These are phyloP conservation scores for Calendula officinalis DNA, from an alignment of 129 eudicot genomes.

Conservation along the genomic window DNA sequence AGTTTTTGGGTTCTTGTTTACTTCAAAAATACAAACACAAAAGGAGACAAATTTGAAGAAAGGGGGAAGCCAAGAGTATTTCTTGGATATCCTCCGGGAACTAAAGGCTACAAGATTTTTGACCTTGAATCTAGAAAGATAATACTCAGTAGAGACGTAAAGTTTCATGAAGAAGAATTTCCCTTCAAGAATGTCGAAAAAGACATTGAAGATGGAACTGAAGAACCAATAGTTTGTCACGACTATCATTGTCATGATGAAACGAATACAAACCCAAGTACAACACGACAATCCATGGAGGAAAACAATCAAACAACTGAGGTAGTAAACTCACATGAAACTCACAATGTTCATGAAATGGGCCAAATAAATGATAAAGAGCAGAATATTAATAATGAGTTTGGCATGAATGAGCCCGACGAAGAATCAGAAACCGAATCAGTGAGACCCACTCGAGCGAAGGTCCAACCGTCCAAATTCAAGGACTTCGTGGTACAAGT, in stretches of 20 bases:
- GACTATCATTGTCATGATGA: background rate
- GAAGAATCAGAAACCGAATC: background rate
- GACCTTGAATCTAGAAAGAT: conserved; percentile 1
- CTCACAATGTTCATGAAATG: background rate
- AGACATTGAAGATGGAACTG: background rate
- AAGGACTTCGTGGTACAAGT: background rate
- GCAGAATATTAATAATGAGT: background rate
- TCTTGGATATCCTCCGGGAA: background rate
- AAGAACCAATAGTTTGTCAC: background rate
- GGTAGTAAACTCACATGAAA: background rate
- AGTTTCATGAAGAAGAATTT: background rate
- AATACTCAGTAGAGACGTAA: background rate
- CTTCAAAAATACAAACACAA: background rate
- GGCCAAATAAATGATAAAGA: background rate
- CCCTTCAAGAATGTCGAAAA: background rate
- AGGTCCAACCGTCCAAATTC: too few relatives aligned
- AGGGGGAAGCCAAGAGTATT: too few relatives aligned
- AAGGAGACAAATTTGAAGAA: too few relatives aligned
- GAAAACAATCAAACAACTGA: background rate
- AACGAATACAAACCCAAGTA: background rate
- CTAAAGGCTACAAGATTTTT: background rate
- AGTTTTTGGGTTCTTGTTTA: background rate
- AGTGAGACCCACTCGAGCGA: too few relatives aligned
- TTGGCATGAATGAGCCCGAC: background rate
- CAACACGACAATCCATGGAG: background rate